A percentile compares a stretch with the other conserved stretches of the same genome.
These are phyloP conservation scores for Exophiala sideris DNA, from an alignment of 2,329 filamentous ascomycete genomes.

Conservation along the genomic window DNA sequence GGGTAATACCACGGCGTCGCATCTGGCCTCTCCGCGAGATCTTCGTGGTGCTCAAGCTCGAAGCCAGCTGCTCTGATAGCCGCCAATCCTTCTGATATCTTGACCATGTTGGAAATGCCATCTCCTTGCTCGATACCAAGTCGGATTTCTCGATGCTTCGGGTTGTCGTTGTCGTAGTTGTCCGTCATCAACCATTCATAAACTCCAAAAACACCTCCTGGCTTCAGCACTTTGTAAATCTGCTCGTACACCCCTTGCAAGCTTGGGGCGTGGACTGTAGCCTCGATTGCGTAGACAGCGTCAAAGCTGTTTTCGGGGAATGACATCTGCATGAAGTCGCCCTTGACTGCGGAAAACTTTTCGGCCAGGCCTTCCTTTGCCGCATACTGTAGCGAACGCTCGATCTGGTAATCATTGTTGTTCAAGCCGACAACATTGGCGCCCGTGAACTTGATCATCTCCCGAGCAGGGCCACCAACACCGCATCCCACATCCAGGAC, in stretches of 20 bases:
- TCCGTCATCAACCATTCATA: slow-evolving; percentile 99
- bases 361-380: slow-evolving; percentile 73
- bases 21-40: slow-evolving; percentile 75
- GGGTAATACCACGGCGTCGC: slow-evolving; percentile 91
- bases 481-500: slow-evolving; percentile 96
- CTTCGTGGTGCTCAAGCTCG: slow-evolving; percentile 76
- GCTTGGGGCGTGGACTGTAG: slow-evolving; percentile 88
- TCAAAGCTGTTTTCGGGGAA: slow-evolving; percentile 92
- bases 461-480: slow-evolving; percentile 89
- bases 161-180: slow-evolving; percentile 83
- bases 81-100: slow-evolving; percentile 71
- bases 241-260: slow-evolving; percentile 90
- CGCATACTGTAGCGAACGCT: slow-evolving; percentile 84
- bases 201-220: slow-evolving; percentile 90
- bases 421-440: slow-evolving; percentile 88
- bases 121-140: slow-evolving; percentile 94
- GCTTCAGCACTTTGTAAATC: slow-evolving; percentile 93
- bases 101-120: slow-evolving; percentile 97
- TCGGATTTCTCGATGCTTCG: slow-evolving; percentile 82
- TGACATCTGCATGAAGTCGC: slow-evolving; percentile 98
- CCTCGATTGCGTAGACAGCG: slow-evolving; percentile 94
- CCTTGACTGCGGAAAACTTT: slow-evolving; percentile 85
- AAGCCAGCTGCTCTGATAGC: slow-evolving; percentile 89
- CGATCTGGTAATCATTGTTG: slow-evolving; percentile 99
- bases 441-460: slow-evolving; percentile 94